Evolutionary conservation across 2,329 filamentous ascomycete genomes (phyloP).

Genomic region (Cryphonectria carpinicola): DNA sequence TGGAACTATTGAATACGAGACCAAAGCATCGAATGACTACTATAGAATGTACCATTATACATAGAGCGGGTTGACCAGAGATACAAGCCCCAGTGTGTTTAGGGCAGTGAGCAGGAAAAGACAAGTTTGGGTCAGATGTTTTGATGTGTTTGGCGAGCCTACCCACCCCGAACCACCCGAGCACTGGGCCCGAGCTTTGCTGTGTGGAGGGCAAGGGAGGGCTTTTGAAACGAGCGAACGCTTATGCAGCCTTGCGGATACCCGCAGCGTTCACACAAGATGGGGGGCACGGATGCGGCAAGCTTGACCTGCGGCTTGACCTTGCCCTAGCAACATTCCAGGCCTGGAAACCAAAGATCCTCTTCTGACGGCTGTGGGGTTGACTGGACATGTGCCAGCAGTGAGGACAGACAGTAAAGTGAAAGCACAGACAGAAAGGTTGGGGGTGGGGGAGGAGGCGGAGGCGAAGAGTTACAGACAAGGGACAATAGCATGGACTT

Average conservation of each 20-base stretch:
- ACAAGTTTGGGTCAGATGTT: background rate
- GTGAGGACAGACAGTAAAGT: background rate
- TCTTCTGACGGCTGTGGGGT: background rate
- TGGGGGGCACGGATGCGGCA: background rate
- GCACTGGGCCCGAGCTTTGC: background rate
- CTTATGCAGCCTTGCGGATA: slow-evolving; percentile 23
- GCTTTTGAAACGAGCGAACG: slow-evolving; percentile 19
- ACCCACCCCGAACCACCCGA: background rate
- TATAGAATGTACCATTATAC: background rate
- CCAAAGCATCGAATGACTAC: too few species aligned
- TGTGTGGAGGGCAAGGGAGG: slow-evolving; percentile 10
- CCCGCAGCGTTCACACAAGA: slow-evolving; percentile 7
- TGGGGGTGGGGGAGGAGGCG: background rate
- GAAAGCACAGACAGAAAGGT: background rate
- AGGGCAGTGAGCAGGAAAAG: background rate
- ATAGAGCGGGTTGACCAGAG: background rate
- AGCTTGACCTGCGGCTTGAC: background rate
- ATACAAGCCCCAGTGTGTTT: background rate
- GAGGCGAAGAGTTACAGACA: background rate
- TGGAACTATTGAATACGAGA: background rate
- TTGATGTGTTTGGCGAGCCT: background rate
- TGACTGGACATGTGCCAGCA: background rate
- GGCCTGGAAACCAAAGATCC: background rate
- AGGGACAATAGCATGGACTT: background rate
- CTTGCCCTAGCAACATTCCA: background rate